Base-by-base conservation (phyloP, 75 land plant species). In the Cryptomeria japonica region DNA sequence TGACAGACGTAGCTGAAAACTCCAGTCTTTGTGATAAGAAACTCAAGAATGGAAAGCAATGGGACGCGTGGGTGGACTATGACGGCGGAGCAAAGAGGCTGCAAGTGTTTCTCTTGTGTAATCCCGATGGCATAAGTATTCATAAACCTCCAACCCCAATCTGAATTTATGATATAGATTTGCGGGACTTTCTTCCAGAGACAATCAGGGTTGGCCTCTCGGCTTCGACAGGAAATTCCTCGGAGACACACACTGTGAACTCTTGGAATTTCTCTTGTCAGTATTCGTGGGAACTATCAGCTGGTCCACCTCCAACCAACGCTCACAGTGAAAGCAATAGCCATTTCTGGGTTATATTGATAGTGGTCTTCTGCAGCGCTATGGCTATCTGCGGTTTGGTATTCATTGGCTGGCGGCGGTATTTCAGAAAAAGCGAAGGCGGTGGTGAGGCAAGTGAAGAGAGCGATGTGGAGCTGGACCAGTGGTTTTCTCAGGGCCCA, bases 51-150 rank as follows among this genome's bases (percentile, higher is more conserved):
- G 89, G 82, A 9, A 34, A 28, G n/a, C 37, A 72, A 6, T 77
- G 64, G 11, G 55, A 73, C 51, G 90, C 88, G n/a, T 86, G 85
- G 86, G 80, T 92, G 16, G 88, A 80, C 3, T 92, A 92, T 83
- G 77, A 88, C 28, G 86, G 89, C 19, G 31, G 37, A 2, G 47
- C 49, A 16, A 36, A 41, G 79, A 83, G 49, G 58, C 90, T 91
- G 18, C 53, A 86, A 16, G 90, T 87, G 7, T 39, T 34, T 68
- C 31, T 88, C 13, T 19, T 83, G 5, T 55, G 55, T 12, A 32
- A 70, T 3, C 32, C 32, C 7, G 4, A 44, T 44, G 7, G 7
- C 47, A 44, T 5, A 9, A 70, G n/a, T n/a, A 0, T 70, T 6
- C 7, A 31, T n/a, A 70, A 70, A 70, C 75, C 32, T n/a, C 12